Base-by-base conservation (phyloP, 495 filamentous ascomycete genomes). In the Melanomma pulvis-pyrius region DNA sequence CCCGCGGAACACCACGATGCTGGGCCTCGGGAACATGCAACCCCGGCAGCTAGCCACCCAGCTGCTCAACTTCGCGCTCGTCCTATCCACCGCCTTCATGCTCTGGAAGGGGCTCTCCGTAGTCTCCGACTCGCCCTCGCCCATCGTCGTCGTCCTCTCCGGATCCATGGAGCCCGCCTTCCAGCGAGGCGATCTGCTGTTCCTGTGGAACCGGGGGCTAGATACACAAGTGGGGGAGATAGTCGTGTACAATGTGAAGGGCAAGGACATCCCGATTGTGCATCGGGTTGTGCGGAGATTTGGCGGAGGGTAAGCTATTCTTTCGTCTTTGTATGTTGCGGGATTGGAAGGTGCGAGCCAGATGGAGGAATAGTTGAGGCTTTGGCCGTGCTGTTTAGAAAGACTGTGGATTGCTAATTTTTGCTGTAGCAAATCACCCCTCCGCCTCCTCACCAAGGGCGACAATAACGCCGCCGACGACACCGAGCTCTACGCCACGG, bases 141-240 rank as follows among this genome's bases (percentile, higher is more conserved):
- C 94, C 6, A 98, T 98, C 69, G 94, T 97, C 64, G 94, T 97
- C 46, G 94, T 98, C 0, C 83, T 98, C 15, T 94, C 91, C 1
- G 94, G 94, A 2, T 90, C 86, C 53, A 98, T 98, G 94, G 94
- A 98, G 71, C 94, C 94, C 0, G 94, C 96, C 3, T 98, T 98
- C 78, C 93, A 97, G 74, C 83, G 94, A 62, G 94, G 94, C 36
- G 94, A 98, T 77, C 80, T 98, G 2, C 82, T 98, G 11, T 90
- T 98, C 71, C 80, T 98, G 12, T 98, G 93, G 93, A 98, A 98
- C 75, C 83, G 94, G 36, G 90, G 92, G 68, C 74, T 88, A 74
- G 85, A 90, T 68, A 90, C 87, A 1, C 81, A 89, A 73, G 82
- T 96, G 24, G 92, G 92, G 58, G 92, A 97, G 78, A 81, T 97